A percentile compares a stretch with the other conserved stretches of the same genome.
Evolutionary conservation across 2,329 filamentous ascomycete genomes (phyloP).

Genomic region (Penicillium sp.): DNA sequence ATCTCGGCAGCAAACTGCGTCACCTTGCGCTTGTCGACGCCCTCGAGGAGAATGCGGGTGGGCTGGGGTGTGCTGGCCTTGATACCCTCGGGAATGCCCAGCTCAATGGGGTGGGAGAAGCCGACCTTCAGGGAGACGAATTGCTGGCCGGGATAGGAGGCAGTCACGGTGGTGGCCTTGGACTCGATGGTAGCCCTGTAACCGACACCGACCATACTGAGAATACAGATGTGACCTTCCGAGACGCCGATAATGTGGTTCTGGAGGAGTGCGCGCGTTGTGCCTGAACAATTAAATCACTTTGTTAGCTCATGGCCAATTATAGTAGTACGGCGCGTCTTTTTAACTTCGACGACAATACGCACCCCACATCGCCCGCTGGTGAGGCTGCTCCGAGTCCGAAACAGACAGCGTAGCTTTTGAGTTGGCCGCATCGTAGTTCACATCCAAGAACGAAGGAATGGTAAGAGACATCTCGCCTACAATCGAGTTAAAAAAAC

Average conservation of each 20-base stretch:
- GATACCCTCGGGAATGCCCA: constrained; percentile 81
- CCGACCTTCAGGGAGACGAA: constrained; percentile 95
- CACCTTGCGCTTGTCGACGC: constrained; percentile 81
- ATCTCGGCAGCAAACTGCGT: constrained; percentile 92
- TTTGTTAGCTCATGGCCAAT: constrained; percentile 26
- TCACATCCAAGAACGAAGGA: constrained; percentile 77
- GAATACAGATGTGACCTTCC: constrained; percentile 92
- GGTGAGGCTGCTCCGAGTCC: constrained; percentile 71
- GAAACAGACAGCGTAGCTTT: constrained; percentile 73
- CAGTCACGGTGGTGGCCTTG: constrained; percentile 67
- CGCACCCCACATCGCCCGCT: constrained; percentile 96
- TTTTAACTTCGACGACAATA: constrained; percentile 22
- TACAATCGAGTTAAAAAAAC: constrained; percentile 39
- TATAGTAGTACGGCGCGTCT: not conserved
- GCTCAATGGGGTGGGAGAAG: constrained; percentile 93
- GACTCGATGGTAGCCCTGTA: constrained; percentile 89
- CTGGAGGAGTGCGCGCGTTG: constrained; percentile 84
- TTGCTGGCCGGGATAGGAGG: constrained; percentile 79
- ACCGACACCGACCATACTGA: constrained; percentile 92
- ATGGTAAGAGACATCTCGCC: constrained; percentile 78
- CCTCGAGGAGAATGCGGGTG: constrained; percentile 88
- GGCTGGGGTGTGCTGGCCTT: constrained; percentile 88
- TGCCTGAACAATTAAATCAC: constrained; percentile 63
- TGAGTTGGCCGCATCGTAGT: constrained; percentile 67
- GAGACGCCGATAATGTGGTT: constrained; percentile 93